These are phyloP conservation scores for Solanum phureja DNA, from an alignment of 257 asterid genomes.

Conservation along the genomic window DNA sequence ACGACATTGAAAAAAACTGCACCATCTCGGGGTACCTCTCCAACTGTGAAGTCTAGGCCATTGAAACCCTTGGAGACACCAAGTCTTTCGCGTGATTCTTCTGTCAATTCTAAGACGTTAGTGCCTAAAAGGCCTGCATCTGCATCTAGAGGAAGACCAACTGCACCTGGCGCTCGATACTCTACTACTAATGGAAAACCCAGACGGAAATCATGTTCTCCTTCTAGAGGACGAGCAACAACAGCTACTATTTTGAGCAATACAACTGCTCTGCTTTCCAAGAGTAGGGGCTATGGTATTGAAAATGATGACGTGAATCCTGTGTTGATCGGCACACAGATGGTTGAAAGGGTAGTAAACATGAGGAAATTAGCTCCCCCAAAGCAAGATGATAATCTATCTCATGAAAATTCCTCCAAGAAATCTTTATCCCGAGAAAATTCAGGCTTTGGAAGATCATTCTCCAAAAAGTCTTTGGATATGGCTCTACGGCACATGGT, in stretches of 20 bases:
- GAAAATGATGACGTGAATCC: constrained; percentile 64
- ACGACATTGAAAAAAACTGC: constrained; percentile 14
- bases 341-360: constrained; percentile 88
- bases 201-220: constrained; percentile 58
- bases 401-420: constrained; percentile 25
- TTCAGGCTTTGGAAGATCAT: constrained; percentile 72
- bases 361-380: constrained; percentile 94
- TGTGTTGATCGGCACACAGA: constrained; percentile 57
- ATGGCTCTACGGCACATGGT: constrained; percentile 88
- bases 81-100: constrained; percentile 17
- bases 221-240: constrained; percentile 31
- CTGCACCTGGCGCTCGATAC: constrained; percentile 9
- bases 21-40: constrained; percentile 34
- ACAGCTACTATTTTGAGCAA: constrained; percentile 5
- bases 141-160: constrained; percentile 46
- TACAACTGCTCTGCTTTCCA: constrained; percentile 23
- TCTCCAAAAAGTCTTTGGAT: constrained; percentile 73
- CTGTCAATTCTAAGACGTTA: constrained; percentile 15
- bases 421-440: constrained; percentile 35
- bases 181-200: constrained; percentile 26
- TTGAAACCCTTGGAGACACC: constrained; percentile 26
- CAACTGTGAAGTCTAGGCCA: constrained; percentile 46
- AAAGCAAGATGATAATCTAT: constrained; percentile 29
- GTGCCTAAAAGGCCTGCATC: constrained; percentile 59
- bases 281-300: constrained; percentile 33